Base-by-base conservation (phyloP, 495 filamentous ascomycete genomes). In the Penicillium waksmanii region DNA sequence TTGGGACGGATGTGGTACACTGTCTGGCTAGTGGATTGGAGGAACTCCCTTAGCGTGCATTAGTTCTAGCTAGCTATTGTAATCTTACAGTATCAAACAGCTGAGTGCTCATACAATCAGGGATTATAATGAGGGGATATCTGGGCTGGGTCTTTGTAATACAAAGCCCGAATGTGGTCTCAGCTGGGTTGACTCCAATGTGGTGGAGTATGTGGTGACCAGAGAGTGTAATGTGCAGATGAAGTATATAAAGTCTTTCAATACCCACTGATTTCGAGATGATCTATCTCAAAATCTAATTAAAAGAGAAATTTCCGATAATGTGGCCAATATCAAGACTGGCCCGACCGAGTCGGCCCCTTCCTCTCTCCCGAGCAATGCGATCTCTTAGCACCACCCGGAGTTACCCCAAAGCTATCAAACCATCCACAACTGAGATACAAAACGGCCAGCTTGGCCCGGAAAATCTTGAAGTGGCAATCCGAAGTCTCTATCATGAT, bases 391-490 rank as follows among this genome's bases (percentile, higher is more conserved):
- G 42, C 12, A 35, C 36, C 38, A 25, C 17, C 15, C 38, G 8
- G 23, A 58, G 60, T 15, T 23, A 61, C n/a, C 65, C 65, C 13
- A 60, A 44, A 13, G 42, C 61, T 15, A 67, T 70, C 27, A 31
- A 31, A 3, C 68, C 61, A 33, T 65, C 69, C 0, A 52, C 51
- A 18, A 21, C 15, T 3, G 69, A 71, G 34, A 53, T 71, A 19
- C 19, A 61, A 23, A 44, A 55, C 21, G 55, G 53, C 13, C 53
- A 55, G 17, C 68, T 80, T 10, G 55, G 48, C 3, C 53, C 71
- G 3, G 62, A 73, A 36, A 83, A 82, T 56, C 61, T 84, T 12
- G 80, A 84, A 59, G 72, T 73, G 35, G 80, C 79, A 3, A 77
- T 80, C 8, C 74, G 77, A 11, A 71, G 72, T 38, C 59, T 85